phyloP scores from a whole-genome alignment of 78 protist genomes.

The Chrysochromulina tobinii region DNA sequence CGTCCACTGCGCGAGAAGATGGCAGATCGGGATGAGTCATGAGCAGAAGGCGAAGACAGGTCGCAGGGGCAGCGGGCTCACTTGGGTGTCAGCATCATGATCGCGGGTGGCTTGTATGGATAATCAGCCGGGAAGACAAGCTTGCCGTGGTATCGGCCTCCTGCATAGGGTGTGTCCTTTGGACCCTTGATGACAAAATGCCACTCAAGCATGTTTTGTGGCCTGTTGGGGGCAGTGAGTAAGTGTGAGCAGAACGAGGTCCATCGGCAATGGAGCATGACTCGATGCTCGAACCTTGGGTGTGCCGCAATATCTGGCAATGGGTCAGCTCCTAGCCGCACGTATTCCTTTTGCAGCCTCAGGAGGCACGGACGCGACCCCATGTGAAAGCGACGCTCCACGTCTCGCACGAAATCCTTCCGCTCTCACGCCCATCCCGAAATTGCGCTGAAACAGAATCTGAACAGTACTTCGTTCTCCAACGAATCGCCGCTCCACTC shows the following conservation, averaged over 20 bases:
- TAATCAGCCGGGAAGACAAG: neutral
- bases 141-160: conserved; percentile 25
- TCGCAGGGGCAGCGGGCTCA: too few relatives aligned
- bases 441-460: too few relatives aligned
- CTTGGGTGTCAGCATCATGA: conserved; percentile 75
- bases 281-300: too few relatives aligned
- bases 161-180: neutral
- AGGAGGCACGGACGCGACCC: neutral
- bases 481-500: too few relatives aligned
- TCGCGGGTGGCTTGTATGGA: conserved; percentile 77
- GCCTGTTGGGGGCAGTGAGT: neutral
- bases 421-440: too few relatives aligned
- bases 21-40: too few relatives aligned
- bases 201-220: neutral
- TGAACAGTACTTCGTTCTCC: too few relatives aligned
- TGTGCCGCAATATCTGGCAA: neutral
- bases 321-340: neutral
- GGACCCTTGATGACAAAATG: conserved; percentile 11
- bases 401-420: too few relatives aligned
- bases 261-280: too few relatives aligned
- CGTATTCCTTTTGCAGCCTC: neutral
- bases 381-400: neutral
- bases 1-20: conserved; percentile 50
- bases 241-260: too few relatives aligned
- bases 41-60: too few relatives aligned